Base-by-base conservation (phyloP, 352 stramenopile species). In the Phytophthora megakarya region DNA sequence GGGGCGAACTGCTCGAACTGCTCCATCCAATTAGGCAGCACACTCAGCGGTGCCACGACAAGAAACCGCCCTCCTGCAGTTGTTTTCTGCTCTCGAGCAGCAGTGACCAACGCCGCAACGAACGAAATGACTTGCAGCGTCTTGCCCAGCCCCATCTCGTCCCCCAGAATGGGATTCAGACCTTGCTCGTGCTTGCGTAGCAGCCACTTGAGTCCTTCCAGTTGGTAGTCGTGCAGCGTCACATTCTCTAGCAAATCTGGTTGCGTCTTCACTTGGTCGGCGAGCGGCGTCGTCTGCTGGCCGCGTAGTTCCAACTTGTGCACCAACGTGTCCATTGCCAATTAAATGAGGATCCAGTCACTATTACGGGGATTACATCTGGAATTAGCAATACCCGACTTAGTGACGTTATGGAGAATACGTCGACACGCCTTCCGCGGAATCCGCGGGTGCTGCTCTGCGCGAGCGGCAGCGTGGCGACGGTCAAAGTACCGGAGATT, bases 401-500 rank as follows among this genome's bases (percentile, higher is more conserved):
- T 62, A 65, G 42, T 70, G 43, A 39, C 22, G 49, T n/a, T 51
- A 59, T 28, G 30, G 26, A 58, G 37, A 11, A 23, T 30, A 60
- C 40, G 48, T 37, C 42, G 21, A 46, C 3, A 8, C 26, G 45
- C 21, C 43, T 48, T 3, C 84, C 84, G 13, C 75, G 74, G 12
- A 74, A 48, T 3, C 84, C 84, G 13, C 75, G 74, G 12, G 75
- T 97, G 37, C 48, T 97, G 56, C 69, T 97, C 53, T 78, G 79
- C 30, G 88, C 80, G 10, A 94, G 82, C 53, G 90, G 89, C 49
- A 96, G 87, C 54, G 90, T 97, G 28, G 89, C 90, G 49, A 85
- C 85, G 3, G 81, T 97, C 39, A 97, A 97, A 62, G 70, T 95
- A 35, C 88, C 90, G 18, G 86, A 96, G 69, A 72, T 97, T 9